Evolutionary conservation across 495 filamentous ascomycete genomes (phyloP), one percentile per base, ranked within the genome.

Genomic region (Neurospora sp.): DNA sequence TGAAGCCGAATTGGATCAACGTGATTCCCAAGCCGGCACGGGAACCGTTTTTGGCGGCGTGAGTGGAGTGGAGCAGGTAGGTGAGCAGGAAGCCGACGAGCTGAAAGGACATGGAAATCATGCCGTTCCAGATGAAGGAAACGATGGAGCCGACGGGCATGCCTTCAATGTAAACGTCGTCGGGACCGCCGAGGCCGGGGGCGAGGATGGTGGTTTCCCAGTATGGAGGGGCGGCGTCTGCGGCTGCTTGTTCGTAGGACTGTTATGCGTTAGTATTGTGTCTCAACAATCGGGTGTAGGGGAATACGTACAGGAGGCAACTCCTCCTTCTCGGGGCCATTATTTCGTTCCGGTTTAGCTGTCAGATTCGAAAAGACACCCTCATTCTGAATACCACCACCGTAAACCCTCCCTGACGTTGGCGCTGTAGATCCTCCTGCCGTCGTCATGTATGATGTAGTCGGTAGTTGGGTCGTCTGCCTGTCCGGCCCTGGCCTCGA

Each of bases 151-250:
- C 96, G 74, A 99, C 96, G 3, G 96, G 94, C 75, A 99, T 87
- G 75, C 96, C 96, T 79, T 99, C 95, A 53, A 98, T 91, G 80
- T 93, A 99, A 69, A 99, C 96, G 81, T 98, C 96, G 77, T 98
- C 94, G 39, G 87, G 86, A 3, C 90, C 91, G 65, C 90, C 88
- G 70, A 90, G 85, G 39, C 95, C 95, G 8, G 96, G 96, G 3
- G 95, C 93, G 71, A 98, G 87, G 76, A 99, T 98, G 3, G 96
- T 98, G 20, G 95, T 98, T 83, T 99, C 96, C 96, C 96, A 99
- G 81, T 98, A 99, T 3, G 96, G 96, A 0, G 96, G 96, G 42
- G 96, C 94, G 27, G 95, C 93, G 83, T 99, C 96, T 20, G 95
- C 95, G 10, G 96, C 96, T 8, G 96, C 96, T 89, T 97, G 94